Evolutionary conservation across 306 rosid species (phyloP).

Genomic region (Vachellia collinsii): DNA sequence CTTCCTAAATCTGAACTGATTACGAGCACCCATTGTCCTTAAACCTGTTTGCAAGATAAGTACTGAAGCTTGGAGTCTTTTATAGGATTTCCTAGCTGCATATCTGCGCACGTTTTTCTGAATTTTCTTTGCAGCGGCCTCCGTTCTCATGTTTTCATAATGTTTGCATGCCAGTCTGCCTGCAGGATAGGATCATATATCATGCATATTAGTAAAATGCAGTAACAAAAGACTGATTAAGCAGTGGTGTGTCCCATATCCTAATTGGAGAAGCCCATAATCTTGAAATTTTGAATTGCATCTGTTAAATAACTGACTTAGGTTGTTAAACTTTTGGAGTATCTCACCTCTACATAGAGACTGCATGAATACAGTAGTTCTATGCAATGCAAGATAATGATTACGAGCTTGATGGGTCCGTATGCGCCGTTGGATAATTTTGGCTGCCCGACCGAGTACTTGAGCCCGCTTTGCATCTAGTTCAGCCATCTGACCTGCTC

Average conservation of each 20-base stretch:
- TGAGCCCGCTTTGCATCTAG: conserved; percentile 84
- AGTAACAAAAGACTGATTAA: conserved; percentile 31
- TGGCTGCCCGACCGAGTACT: conserved; percentile 84
- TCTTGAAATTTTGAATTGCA: conserved; percentile 25
- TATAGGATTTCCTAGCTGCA: conserved; percentile 69
- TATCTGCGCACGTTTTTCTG: conserved; percentile 72
- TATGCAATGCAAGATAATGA: conserved; percentile 74
- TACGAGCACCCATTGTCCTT: conserved; percentile 84
- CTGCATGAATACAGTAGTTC: conserved; percentile 72
- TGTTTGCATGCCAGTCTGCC: conserved; percentile 85
- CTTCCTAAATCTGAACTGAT: conserved; percentile 71
- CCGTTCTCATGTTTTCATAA: conserved; percentile 64
- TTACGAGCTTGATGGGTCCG: conserved; percentile 84
- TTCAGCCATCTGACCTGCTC: conserved; percentile 99
- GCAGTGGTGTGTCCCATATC: conserved; percentile 24
- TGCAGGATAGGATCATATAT: conserved; percentile 40
- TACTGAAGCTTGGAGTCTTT: conserved; percentile 58
- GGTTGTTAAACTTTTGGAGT: conserved; percentile 28
- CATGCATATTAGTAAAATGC: conserved; percentile 32
- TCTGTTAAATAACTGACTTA: conserved; percentile 31
- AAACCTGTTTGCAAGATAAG: conserved; percentile 79
- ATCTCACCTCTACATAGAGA: conserved; percentile 88
- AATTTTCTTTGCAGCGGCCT: conserved; percentile 86
- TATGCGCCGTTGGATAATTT: conserved; percentile 74
- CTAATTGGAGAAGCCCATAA: conserved; percentile 27